Conservation (phyloP, 306 rosid genomes). For the Quercus parvula region DNA sequence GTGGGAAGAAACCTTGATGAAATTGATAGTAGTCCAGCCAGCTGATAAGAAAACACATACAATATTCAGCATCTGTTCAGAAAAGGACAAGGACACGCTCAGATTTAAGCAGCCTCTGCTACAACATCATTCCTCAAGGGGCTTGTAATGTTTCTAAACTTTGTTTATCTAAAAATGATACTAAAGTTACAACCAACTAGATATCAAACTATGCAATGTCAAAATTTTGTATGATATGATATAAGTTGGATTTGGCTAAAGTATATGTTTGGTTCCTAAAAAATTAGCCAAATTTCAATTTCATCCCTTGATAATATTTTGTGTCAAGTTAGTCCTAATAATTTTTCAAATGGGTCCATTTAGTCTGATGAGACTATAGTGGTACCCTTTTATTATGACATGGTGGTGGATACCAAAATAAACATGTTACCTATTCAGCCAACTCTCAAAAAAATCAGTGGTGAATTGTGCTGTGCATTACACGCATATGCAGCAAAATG, state of each 20-base stretch:
- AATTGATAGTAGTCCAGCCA: slow-evolving; percentile 66
- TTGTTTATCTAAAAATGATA: background rate
- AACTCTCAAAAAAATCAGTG: too few species aligned
- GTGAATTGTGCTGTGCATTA: too few species aligned
- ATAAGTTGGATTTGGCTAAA: background rate
- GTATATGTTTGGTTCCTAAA: too few species aligned
- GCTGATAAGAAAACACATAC: slow-evolving; percentile 37
- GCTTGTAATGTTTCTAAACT: background rate
- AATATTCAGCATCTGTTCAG: slow-evolving; percentile 2
- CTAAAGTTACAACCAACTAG: background rate
- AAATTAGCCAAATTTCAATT: too few species aligned
- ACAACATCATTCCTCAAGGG: background rate
- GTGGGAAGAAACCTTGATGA: slow-evolving; percentile 73
- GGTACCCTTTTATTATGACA: too few species aligned
- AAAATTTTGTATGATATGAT: background rate
- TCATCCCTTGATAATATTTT: too few species aligned
- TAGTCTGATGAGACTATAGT: too few species aligned
- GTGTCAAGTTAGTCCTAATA: too few species aligned
- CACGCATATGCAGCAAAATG: too few species aligned
- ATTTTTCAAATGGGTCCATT: too few species aligned
- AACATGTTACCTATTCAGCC: too few species aligned
- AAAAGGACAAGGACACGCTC: background rate
- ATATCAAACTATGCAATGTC: background rate
- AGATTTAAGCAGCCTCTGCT: background rate
- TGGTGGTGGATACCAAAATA: too few species aligned